These are phyloP conservation scores for Thalassia testudinum DNA, from an alignment of 116 monocot genomes.

Conservation along the genomic window DNA sequence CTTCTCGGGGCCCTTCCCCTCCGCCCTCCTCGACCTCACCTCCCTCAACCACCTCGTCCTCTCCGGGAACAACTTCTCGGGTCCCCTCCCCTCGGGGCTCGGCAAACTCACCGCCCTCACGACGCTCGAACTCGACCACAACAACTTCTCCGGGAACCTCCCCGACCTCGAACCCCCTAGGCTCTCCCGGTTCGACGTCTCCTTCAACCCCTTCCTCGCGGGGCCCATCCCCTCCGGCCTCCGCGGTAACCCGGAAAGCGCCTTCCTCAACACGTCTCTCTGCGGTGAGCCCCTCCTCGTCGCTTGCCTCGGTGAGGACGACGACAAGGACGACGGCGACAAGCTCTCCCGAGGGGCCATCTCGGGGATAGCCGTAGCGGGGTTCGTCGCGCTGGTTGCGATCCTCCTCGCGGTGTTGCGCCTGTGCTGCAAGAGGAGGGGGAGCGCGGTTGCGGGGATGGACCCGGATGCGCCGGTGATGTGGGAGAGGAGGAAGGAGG, in stretches of 20 bases:
- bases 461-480: not conserved
- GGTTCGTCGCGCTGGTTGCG: conserved; percentile 16
- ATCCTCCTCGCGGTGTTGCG: conserved; percentile 20
- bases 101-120: conserved; percentile 12
- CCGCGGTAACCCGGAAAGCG: not conserved
- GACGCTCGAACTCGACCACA: conserved; percentile 17
- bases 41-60: conserved; percentile 28
- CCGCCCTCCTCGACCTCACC: conserved; percentile 26
- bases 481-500: not conserved
- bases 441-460: not conserved
- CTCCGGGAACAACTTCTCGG: conserved; percentile 26
- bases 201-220: conserved; percentile 26
- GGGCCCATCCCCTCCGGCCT: conserved; percentile 19
- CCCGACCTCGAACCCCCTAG: conserved; percentile 5
- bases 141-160: conserved; percentile 20
- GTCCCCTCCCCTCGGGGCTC: conserved; percentile 15
- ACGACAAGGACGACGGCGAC: not conserved
- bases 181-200: conserved; percentile 15
- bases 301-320: conserved; percentile 24
- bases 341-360: conserved; percentile 61
- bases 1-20: conserved; percentile 23
- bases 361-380: conserved; percentile 46
- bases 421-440: conserved; percentile 16
- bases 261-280: conserved; percentile 2
- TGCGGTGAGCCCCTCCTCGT: not conserved